These are phyloP conservation scores for Pseudodiploospora longispora DNA, from an alignment of 2,329 filamentous ascomycete species.

Conservation along the genomic window DNA sequence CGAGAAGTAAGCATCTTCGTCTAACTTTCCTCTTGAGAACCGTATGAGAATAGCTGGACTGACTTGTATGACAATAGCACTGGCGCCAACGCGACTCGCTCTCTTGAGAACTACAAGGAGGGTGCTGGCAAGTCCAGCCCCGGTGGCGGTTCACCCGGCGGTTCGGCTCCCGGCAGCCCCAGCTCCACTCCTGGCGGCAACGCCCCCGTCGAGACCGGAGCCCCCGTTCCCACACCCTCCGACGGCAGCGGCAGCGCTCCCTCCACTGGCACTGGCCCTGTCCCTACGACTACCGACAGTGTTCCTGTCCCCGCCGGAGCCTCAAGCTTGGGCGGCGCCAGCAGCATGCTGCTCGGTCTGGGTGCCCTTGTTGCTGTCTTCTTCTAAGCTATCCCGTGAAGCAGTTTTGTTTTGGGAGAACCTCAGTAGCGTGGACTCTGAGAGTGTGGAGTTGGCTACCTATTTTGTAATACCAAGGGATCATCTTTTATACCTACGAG, in stretches of 20 bases:
- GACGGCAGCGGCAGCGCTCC: not conserved
- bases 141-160: not conserved
- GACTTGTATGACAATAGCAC: slow-evolving; percentile 24
- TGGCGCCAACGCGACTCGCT: slow-evolving; percentile 42
- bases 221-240: not conserved
- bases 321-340: slow-evolving; percentile 29
- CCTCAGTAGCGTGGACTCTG: too few relatives aligned
- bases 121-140: not conserved
- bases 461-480: too few relatives aligned
- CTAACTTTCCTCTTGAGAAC: not conserved
- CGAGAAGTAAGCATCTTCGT: slow-evolving; percentile 47
- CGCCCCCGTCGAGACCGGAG: not conserved
- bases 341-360: slow-evolving; percentile 34
- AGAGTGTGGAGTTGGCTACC: too few relatives aligned
- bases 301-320: slow-evolving; percentile 15
- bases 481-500: too few relatives aligned
- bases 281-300: slow-evolving; percentile 11
- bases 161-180: slow-evolving; percentile 7
- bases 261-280: slow-evolving; percentile 11
- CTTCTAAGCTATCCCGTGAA: slow-evolving; percentile 27
- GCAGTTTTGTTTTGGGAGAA: not conserved
- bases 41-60: slow-evolving; percentile 4
- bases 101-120: slow-evolving; percentile 40
- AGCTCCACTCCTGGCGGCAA: slow-evolving; percentile 2
- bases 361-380: slow-evolving; percentile 30